Percentiles rank a stretch among this genome's conserved stretches.
phyloP scores from a whole-genome alignment of 2,329 filamentous ascomycete genomes.

The Talaromyces sp. region DNA sequence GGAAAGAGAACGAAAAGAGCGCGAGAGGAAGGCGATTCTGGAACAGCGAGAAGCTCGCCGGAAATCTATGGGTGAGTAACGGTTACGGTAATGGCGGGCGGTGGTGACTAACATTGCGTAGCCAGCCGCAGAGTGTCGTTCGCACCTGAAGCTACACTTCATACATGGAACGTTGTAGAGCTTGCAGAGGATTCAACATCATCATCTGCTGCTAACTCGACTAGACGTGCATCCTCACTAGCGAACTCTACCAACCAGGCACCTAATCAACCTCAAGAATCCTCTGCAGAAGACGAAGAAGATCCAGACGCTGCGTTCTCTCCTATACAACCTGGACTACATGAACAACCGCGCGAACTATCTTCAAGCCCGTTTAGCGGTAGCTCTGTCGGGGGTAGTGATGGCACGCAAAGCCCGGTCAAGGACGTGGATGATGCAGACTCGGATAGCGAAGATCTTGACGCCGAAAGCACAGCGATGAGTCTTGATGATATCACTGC shows the following conservation, averaged over 20 bases:
- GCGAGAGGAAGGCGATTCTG: constrained; percentile 56
- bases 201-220: constrained; percentile 66
- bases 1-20: constrained; percentile 56
- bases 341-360: constrained; percentile 62
- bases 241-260: constrained; percentile 31
- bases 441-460: constrained; percentile 43
- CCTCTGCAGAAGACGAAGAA: constrained; percentile 56
- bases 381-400: constrained; percentile 44
- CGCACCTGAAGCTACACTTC: constrained; percentile 90
- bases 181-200: constrained; percentile 81
- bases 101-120: constrained; percentile 21
- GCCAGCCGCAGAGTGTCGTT: constrained; percentile 92
- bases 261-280: constrained; percentile 29
- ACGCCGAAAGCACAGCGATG: constrained; percentile 71
- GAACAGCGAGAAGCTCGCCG: constrained; percentile 80
- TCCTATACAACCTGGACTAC: constrained; percentile 60
- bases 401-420: constrained; percentile 33
- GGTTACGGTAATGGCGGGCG: background rate
- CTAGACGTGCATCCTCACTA: constrained; percentile 64
- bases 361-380: constrained; percentile 76
- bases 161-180: constrained; percentile 94
- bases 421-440: constrained; percentile 44
- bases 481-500: constrained; percentile 73
- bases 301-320: constrained; percentile 55
- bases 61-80: constrained; percentile 67